Percentiles rank a stretch among this genome's conserved stretches.
Conservation (phyloP, 257 asterid species). For the Nicotiana paniculata region DNA sequence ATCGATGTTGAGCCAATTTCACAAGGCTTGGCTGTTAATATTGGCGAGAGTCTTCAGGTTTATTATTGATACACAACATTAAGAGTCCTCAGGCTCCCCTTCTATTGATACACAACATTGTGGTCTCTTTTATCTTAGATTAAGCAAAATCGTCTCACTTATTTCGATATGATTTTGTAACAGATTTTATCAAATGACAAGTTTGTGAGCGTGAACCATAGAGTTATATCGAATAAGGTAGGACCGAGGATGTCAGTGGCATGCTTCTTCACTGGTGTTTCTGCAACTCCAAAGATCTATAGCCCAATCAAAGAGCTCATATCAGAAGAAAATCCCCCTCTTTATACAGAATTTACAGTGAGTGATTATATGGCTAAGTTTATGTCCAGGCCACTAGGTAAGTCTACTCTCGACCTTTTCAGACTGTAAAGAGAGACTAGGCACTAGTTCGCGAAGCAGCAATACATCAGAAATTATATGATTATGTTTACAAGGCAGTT, state of each 20-base stretch:
- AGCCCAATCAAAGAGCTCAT: slow-evolving; percentile 50
- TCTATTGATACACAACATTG: background rate
- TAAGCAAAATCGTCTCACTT: background rate
- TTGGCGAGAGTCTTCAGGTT: slow-evolving; percentile 74
- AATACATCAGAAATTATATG: background rate
- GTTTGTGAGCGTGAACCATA: slow-evolving; percentile 53
- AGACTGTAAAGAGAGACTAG: slow-evolving; percentile 15
- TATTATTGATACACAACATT: background rate
- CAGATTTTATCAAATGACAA: slow-evolving; percentile 59
- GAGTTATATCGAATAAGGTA: slow-evolving; percentile 45
- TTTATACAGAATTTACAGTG: slow-evolving; percentile 46
- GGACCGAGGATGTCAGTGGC: slow-evolving; percentile 77
- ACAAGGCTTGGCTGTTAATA: slow-evolving; percentile 53
- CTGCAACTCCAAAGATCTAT: slow-evolving; percentile 24
- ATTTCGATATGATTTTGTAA: background rate
- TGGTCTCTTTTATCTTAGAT: background rate
- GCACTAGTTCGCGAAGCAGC: background rate
- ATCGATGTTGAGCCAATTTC: slow-evolving; percentile 38
- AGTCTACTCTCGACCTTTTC: slow-evolving; percentile 47
- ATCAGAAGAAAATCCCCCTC: slow-evolving; percentile 25
- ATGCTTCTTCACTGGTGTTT: slow-evolving; percentile 43
- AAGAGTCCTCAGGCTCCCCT: no score
- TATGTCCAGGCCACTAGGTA: slow-evolving; percentile 32
- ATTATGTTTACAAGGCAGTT: background rate
- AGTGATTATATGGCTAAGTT: slow-evolving; percentile 38